A percentile compares a stretch with the other conserved stretches of the same genome.
Evolutionary conservation across 1,139 yeast genomes (phyloP).

Genomic region (Candida sp.): DNA sequence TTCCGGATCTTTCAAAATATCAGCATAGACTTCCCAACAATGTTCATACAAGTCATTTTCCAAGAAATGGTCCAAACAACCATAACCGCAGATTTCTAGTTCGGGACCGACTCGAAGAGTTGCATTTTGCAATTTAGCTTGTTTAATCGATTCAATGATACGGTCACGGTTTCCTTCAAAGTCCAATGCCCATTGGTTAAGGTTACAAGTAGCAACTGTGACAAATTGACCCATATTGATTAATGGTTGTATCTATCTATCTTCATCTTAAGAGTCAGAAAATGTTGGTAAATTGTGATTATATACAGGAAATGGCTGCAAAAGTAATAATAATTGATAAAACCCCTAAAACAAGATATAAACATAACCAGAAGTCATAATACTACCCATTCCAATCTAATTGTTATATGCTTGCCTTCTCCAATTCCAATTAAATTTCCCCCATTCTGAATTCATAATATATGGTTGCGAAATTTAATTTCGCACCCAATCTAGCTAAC

Average conservation of each 20-base stretch:
- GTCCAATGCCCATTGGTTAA: constrained; percentile 99
- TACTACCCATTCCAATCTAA: too few species aligned
- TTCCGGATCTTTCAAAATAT: constrained; percentile 61
- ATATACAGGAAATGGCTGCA: not conserved
- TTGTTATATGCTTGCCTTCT: too few species aligned
- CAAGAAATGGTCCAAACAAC: constrained; percentile 92
- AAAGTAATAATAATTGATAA: too few species aligned
- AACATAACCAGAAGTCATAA: too few species aligned
- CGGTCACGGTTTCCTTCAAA: constrained; percentile 96
- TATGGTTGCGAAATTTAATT: too few species aligned
- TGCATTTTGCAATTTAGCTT: constrained; percentile 78
- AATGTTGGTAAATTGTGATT: not conserved
- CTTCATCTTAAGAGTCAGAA: not conserved
- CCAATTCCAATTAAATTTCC: too few species aligned
- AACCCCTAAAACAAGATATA: too few species aligned
- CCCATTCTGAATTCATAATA: too few species aligned
- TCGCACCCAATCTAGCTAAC: too few species aligned
- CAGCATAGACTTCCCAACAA: constrained; percentile 91
- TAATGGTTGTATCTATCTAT: too few species aligned
- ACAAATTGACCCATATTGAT: constrained; percentile 50
- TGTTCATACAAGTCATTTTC: constrained; percentile 89
- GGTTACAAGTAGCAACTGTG: constrained; percentile 61
- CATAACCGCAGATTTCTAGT: constrained; percentile 90
- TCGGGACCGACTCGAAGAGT: constrained; percentile 94
- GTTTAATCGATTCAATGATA: constrained; percentile 71